These are phyloP conservation scores for Rhizopus arrhizus DNA, from an alignment of 371 early-diverging fungal genomes.

Conservation along the genomic window DNA sequence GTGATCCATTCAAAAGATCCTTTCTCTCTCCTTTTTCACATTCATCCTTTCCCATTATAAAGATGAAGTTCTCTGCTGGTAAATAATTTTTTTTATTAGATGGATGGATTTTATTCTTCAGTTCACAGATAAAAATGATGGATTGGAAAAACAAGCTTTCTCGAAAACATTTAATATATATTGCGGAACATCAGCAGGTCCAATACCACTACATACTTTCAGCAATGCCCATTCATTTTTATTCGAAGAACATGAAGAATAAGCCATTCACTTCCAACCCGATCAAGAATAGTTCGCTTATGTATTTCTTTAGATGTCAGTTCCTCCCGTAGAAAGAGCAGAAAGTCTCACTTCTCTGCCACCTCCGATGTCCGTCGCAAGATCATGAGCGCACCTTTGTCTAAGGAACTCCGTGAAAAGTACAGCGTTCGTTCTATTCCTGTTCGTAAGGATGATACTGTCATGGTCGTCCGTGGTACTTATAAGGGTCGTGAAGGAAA, in stretches of 20 bases:
- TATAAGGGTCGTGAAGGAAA: constrained; percentile 97
- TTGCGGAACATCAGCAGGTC: background rate
- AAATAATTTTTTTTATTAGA: constrained; percentile 11
- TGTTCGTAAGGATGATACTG: constrained; percentile 97
- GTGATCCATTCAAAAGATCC: background rate
- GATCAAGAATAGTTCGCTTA: background rate
- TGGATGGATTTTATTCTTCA: constrained; percentile 10
- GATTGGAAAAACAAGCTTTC: constrained; percentile 9
- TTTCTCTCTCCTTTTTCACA: constrained; percentile 8
- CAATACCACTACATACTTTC: background rate
- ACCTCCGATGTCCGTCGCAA: constrained; percentile 90
- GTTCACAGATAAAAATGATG: constrained; percentile 12
- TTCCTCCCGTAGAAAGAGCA: constrained; percentile 93
- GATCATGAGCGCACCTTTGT: constrained; percentile 94
- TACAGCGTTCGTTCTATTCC: constrained; percentile 94
- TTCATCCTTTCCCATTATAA: constrained; percentile 12
- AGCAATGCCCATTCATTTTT: constrained; percentile 1
- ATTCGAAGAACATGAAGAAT: constrained; percentile 1
- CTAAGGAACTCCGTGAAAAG: constrained; percentile 97
- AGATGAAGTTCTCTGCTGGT: constrained; percentile 45
- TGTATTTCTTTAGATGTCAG: constrained; percentile 69
- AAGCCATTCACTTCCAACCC: background rate
- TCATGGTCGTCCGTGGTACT: constrained; percentile 90
- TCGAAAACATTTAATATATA: background rate
- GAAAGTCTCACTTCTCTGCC: constrained; percentile 98